Base-by-base conservation (phyloP, 2,329 filamentous ascomycete genomes). In the Akanthomyces uredinophilus region DNA sequence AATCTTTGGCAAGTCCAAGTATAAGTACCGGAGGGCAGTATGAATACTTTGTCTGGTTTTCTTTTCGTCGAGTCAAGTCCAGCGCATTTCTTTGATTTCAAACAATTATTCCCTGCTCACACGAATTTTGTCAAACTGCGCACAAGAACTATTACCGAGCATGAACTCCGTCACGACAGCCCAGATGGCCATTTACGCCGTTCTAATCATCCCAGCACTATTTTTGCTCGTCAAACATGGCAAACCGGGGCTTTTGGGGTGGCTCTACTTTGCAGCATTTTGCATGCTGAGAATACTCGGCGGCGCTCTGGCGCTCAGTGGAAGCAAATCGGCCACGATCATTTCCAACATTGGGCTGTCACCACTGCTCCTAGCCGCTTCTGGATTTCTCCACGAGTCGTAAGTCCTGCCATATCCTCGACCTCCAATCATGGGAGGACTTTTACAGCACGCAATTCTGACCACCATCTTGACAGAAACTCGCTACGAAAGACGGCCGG, bases 281-380 rank as follows among this genome's bases (percentile, higher is more conserved):
- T 77, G 75, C 49, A 64, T 65, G 1, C 67, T 78, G 0, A 71
- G 73, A 10, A 71, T 79, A 27, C 61, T 76, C 8, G 71, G 73
- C 16, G 72, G 67, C 41, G 72, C 62, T 3, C 60, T 77, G 16
- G 62, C 71, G 41, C 63, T 76, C 10, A 62, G 60, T 13, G 64
- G 68, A 59, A 70, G 68, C 62, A 61, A 65, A 27, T 65, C 68
- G 2, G 76, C 74, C 5, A 68, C 66, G 11, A 68, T 78, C 16
- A 69, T 79, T 20, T 65, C 70, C 32, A 75, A 70, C 35, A 67
- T 79, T 39, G 76, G 76, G 4, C 62, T 78, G 3, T 76, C 75
- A 7, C 76, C 76, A 2, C 65, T 79, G 2, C 65, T 72, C n/a
- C 65, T 72, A 14, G 66, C 69, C 6, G 63, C 66, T 4, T 65